Evolutionary conservation across 2,329 filamentous ascomycete genomes (phyloP), one percentile per base, ranked within the genome.

Genomic region (Acrocalymma vagum): DNA sequence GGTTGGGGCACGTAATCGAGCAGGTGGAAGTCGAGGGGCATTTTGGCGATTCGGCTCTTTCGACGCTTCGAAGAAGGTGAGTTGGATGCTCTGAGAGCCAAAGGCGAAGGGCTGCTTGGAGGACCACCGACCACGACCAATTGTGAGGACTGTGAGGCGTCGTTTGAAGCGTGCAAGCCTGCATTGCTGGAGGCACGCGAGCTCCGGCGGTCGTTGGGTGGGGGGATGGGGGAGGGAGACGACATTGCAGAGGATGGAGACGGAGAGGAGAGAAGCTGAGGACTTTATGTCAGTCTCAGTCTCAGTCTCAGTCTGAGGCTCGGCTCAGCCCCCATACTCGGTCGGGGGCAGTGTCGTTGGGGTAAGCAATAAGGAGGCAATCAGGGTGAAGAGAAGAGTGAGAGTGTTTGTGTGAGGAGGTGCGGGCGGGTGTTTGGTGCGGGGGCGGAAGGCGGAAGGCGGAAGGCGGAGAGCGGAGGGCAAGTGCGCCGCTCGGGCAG

Each of bases 1-100:
- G 79, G 79, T 18, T 68, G 62, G 34, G 73, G 69, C 42, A 82
- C 74, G 67, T 83, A 82, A 43, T 85, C 82, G 52, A 86, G 75
- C 24, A 73, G 62, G 38, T 80, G 76, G 32, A 85, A 64, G 58
- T 86, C 83, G 47, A 83, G 69, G 10, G 65, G 57, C 27, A 62
- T 46, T 33, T 65, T 66, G 48, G 62, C 47, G 45, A 55, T 54
- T 37, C 54, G 58, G 55, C 57, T 66, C 49, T 61, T 59, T 31
- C 62, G 66, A 45, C 56, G 63, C 63, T 62, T 65, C 45, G 60
- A 60, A 13, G 62, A 67, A 26, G 62, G 65, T 53, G 66, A 69
- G 60, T 68, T 60, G 47, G 63, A 67, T 41, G 64, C 67, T 53
- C 65, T 61, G 18, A 70, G 60, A 34, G 66, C 67, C 40, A 71